A percentile compares a stretch with the other conserved stretches of the same genome.
Conservation (phyloP, 1,284 basidiomycete genomes). For the Tilletia horrida region DNA sequence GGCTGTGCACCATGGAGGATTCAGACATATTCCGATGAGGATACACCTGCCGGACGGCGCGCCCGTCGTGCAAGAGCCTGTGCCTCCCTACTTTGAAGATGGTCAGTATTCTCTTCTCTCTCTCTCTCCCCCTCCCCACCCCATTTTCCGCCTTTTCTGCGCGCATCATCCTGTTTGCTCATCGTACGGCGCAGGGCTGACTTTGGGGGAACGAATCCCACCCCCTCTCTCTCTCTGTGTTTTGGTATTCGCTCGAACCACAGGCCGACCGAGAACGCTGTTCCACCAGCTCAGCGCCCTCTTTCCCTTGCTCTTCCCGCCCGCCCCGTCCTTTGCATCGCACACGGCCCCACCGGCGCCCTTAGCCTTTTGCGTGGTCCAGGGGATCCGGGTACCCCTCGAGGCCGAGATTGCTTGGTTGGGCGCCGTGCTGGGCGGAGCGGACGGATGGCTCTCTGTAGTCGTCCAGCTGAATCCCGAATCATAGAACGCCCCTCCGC, state of each 20-base stretch:
- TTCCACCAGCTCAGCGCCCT: conserved; percentile 54
- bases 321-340: conserved; percentile 39
- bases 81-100: conserved; percentile 71
- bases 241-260: conserved; percentile 9
- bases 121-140: conserved; percentile 2
- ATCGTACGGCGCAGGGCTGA: neutral
- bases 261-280: conserved; percentile 59
- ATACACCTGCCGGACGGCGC: conserved; percentile 81
- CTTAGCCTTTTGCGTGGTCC: conserved; percentile 66
- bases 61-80: conserved; percentile 82
- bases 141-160: no score
- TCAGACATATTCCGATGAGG: conserved; percentile 75
- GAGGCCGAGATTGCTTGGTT: conserved; percentile 91
- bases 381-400: conserved; percentile 79
- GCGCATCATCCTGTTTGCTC: no score
- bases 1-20: neutral
- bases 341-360: conserved; percentile 41
- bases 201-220: neutral
- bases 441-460: conserved; percentile 73
- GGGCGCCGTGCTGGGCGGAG: conserved; percentile 79
- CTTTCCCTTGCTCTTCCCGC: conserved; percentile 59
- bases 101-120: no score
- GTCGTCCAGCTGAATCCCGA: neutral
- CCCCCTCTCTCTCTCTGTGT: conserved; percentile 1
- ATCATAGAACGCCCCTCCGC: neutral